A percentile compares a stretch with the other conserved stretches of the same genome.
Evolutionary conservation across 305 asterid genomes (phyloP).

Genomic region (Fraxinus ornus): DNA sequence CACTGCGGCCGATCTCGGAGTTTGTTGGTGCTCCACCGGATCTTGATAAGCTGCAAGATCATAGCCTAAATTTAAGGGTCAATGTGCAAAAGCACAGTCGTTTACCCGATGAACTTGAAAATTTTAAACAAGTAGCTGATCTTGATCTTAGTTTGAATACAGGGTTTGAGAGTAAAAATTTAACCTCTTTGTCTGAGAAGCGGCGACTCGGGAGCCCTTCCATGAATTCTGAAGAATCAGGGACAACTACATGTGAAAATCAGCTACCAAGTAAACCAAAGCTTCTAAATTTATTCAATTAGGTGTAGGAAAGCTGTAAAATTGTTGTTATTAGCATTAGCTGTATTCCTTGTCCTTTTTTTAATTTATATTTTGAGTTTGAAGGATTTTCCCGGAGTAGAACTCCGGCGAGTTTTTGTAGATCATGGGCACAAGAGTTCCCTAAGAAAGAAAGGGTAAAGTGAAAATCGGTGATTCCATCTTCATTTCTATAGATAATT

Average conservation of each 20-base stretch:
- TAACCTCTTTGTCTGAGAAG: constrained; percentile 28
- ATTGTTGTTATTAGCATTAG: constrained; percentile 2
- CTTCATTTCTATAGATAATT: constrained; percentile 20
- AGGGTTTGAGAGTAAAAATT: constrained; percentile 27
- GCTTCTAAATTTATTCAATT: constrained; percentile 64
- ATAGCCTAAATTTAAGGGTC: constrained; percentile 17
- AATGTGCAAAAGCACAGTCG: constrained; percentile 50
- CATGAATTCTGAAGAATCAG: constrained; percentile 78
- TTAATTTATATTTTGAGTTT: neutral
- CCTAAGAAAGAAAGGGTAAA: constrained; percentile 34
- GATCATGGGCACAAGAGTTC: constrained; percentile 61
- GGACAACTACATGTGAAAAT: constrained; percentile 57
- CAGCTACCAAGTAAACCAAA: constrained; percentile 37
- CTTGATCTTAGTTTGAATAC: constrained; percentile 66
- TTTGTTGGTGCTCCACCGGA: constrained; percentile 43
- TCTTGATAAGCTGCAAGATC: constrained; percentile 36
- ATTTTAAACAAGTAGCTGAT: constrained; percentile 43
- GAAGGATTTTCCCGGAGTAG: constrained; percentile 22
- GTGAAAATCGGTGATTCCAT: constrained; percentile 44
- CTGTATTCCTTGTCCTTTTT: neutral
- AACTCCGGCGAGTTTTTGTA: constrained; percentile 53
- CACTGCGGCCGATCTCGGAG: constrained; percentile 53
- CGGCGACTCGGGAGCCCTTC: constrained; percentile 66
- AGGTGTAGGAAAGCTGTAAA: neutral
- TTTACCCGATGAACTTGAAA: constrained; percentile 35